Evolutionary conservation across 768 basidiomycete species (phyloP).

Genomic region (Collybia sordida): DNA sequence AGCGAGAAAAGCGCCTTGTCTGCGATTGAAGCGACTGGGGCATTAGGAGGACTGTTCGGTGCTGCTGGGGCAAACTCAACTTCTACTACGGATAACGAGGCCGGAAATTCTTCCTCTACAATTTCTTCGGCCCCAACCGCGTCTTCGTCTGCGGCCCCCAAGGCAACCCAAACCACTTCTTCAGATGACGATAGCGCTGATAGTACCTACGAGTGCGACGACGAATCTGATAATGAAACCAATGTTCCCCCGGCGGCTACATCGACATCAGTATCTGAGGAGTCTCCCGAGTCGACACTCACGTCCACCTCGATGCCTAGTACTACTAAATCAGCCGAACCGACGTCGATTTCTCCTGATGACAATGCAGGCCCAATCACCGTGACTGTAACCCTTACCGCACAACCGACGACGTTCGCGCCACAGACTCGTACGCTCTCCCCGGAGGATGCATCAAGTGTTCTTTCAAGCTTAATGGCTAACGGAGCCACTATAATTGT

Average conservation of each 20-base stretch:
- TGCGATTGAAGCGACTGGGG: conserved; percentile 47
- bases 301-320: not conserved
- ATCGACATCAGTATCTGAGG: not conserved
- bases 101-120: conserved; percentile 2
- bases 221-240: not conserved
- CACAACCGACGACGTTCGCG: conserved; percentile 24
- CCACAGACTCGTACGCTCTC: conserved; percentile 42
- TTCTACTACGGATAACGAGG: conserved; percentile 5
- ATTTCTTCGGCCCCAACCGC: conserved; percentile 1
- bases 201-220: no score
- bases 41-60: conserved; percentile 37
- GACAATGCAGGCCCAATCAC: conserved; percentile 20
- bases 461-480: conserved; percentile 38
- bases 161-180: not conserved
- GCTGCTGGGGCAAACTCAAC: conserved; percentile 12
- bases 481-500: conserved; percentile 16
- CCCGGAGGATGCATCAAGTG: conserved; percentile 39
- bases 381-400: conserved; percentile 29
- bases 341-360: conserved; percentile 2
- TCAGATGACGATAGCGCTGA: not conserved
- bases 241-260: not conserved
- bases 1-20: conserved; percentile 45
- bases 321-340: not conserved
- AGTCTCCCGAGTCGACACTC: not conserved
- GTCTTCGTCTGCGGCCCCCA: conserved; percentile 1